Evolutionary conservation across 768 basidiomycete genomes (phyloP), one percentile per base, ranked within the genome.

Genomic region (Tubosaeta sp.): DNA sequence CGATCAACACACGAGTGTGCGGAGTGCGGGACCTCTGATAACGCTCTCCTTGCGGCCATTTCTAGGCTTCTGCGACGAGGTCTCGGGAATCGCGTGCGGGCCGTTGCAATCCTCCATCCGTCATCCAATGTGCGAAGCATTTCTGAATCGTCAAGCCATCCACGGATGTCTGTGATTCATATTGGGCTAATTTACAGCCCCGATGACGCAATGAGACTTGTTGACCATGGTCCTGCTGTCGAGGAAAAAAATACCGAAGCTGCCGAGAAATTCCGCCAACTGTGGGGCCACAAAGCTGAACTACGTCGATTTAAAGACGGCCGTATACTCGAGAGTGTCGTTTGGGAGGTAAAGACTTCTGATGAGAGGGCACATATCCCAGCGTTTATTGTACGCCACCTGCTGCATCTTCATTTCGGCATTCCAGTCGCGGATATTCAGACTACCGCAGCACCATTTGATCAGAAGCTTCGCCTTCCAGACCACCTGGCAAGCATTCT

Each of bases 291-390:
- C 34, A 95, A 93, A 67, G 85, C 94, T 0, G 95, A 98, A 63
- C 73, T 97, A 16, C 80, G 96, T 6, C 81, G 94, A 34, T 99
- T 99, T 76, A 94, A 97, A 68, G 94, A 99, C 60, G 95, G 95
- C 1, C 79, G 86, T 16, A 97, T 98, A 54, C 63, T 80, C 6
- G 93, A 97, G 68, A 91, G 88, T 58, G 92, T 97, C n/a, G 94
- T 98, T 3, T 99, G 96, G 96, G 87, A 96, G 18, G 82, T 91
- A 8, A 78, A 81, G 53, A 86, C 81, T 3, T 76, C 79, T 0
- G 92, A 95, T 46, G 90, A 93, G 53, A 84, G 90, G 24, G 75
- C 83, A 0, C 79, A 84, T 54, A 83, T 98, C 25, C 92, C 93
- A 0, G 71, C 75, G 13, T 76, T 80, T 70, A 81, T 97, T 58